Conservation (phyloP, 169 alveolate species). For the Cryptosporidium bovis region DNA sequence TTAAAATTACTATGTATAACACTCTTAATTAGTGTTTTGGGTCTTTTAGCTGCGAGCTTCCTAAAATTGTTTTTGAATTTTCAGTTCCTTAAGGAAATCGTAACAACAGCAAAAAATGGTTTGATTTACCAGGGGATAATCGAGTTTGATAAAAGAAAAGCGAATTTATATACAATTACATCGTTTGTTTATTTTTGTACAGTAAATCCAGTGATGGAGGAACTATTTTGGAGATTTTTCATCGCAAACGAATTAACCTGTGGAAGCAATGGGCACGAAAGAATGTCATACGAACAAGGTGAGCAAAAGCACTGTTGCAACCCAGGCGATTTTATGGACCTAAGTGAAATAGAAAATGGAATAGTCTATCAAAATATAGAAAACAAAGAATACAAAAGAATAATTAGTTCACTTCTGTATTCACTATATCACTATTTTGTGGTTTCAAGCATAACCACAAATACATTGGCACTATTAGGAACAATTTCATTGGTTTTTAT, state of each 20-base stretch:
- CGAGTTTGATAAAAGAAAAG: background rate
- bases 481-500: conserved; percentile 16
- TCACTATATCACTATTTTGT: conserved; percentile 58
- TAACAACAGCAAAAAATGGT: conserved; percentile 1
- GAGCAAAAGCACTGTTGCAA: background rate
- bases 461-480: background rate
- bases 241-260: conserved; percentile 14
- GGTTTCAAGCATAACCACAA: background rate
- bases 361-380: background rate
- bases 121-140: conserved; percentile 9
- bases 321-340: background rate
- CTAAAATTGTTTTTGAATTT: background rate
- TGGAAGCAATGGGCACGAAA: background rate
- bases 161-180: background rate
- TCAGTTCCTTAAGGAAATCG: background rate
- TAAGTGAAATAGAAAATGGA: background rate
- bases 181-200: conserved; percentile 29
- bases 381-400: background rate
- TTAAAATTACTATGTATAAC: background rate
- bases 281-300: background rate
- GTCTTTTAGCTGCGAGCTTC: background rate
- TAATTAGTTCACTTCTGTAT: conserved; percentile 36
- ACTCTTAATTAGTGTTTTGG: background rate
- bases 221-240: conserved; percentile 60
- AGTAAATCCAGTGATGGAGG: conserved; percentile 58